These are phyloP conservation scores for Colletotrichum tamarilloi DNA, from an alignment of 2,329 filamentous ascomycete species.

Conservation along the genomic window DNA sequence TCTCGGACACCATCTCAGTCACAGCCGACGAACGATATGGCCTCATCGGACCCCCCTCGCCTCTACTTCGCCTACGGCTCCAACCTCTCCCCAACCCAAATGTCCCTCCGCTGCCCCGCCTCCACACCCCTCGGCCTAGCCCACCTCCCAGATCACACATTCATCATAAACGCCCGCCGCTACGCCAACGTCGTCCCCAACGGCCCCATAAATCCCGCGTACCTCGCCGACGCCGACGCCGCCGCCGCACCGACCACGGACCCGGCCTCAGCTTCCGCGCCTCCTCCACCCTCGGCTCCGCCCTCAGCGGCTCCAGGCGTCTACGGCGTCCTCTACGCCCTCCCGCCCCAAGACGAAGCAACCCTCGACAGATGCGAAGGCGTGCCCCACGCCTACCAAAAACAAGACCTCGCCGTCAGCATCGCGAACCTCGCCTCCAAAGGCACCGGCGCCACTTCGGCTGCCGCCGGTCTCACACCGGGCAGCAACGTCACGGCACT, in stretches of 20 bases:
- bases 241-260: neutral
- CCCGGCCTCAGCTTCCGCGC: slow-evolving; percentile 34
- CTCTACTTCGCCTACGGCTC: slow-evolving; percentile 79
- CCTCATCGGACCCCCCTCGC: neutral
- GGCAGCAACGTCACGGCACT: slow-evolving; percentile 51
- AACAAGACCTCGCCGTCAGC: slow-evolving; percentile 57
- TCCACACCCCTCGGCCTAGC: slow-evolving; percentile 68
- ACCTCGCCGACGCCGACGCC: slow-evolving; percentile 6
- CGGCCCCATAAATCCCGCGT: neutral
- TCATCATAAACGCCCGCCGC: slow-evolving; percentile 75
- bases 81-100: slow-evolving; percentile 75
- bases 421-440: slow-evolving; percentile 40
- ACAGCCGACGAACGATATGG: neutral
- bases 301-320: slow-evolving; percentile 49
- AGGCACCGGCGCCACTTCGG: neutral
- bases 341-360: slow-evolving; percentile 61
- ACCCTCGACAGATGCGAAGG: slow-evolving; percentile 69
- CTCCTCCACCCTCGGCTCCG: too few relatives aligned
- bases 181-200: slow-evolving; percentile 74
- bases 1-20: neutral
- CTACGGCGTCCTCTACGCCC: slow-evolving; percentile 67
- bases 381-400: slow-evolving; percentile 71
- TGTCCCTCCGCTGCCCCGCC: slow-evolving; percentile 70
- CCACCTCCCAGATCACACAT: slow-evolving; percentile 66
- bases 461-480: neutral